Base-by-base conservation (phyloP, 345 rosid genomes). In the Firmiana major region DNA sequence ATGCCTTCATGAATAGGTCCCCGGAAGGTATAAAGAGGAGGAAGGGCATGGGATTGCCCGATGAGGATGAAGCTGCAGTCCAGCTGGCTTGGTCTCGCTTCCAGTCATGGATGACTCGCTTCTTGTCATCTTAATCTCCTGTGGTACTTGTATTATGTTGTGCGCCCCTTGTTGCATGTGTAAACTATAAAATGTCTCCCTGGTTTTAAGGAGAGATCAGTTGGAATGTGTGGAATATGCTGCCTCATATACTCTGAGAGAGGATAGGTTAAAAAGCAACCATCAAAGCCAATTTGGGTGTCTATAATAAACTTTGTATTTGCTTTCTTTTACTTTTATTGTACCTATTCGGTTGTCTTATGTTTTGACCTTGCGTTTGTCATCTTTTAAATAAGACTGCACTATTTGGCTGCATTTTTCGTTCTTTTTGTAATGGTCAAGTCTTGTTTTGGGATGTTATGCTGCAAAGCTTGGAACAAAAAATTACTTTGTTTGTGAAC, bases 1-100 rank as follows among this genome's bases (percentile, higher is more conserved):
- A 96, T 49, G 94, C 98, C 21, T 96, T 93, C 85, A 88, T 93
- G 94, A 96, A 96, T 83, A 85, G 84, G 65, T 90, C 97, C 7
- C 84, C 86, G 0, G 93, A 96, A 48, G 98, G 94, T 70, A 80
- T 92, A 76, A 74, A 86, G 82, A 87, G 99, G 87, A 90, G 97
- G 85, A 92, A 89, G 82, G 55, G 81, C 71, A 96, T 92, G 99
- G 98, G 97, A 81, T 28, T 92, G 88, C 83, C 88, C 16, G 98
- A 93, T 75, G 93, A 92, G 76, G 94, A 92, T 78, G 93, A 88
- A 66, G 90, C 88, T 7, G 92, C 99, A 0, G 97, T 86, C 36
- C 87, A 90, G 81, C 89, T 92, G 64, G 98, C 98, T 8, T 96
- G 98, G 98, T 89, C 97, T 76, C 97, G 97, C 72, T 93, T 92